Evolutionary conservation across 805 yeast species (phyloP).

Genomic region (Candida chilensis): DNA sequence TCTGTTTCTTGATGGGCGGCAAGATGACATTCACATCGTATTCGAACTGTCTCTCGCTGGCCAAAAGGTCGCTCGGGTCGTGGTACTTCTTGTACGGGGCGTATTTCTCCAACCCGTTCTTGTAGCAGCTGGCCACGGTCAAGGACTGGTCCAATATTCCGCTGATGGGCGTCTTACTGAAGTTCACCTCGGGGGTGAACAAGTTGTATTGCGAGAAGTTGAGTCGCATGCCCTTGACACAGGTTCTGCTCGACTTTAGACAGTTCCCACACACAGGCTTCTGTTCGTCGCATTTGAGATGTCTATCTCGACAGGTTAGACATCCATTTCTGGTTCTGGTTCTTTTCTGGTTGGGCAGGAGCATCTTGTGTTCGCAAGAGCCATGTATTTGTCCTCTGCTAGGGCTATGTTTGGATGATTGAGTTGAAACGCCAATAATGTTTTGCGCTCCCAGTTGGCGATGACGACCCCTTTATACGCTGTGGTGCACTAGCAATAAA

Average conservation of each 20-base stretch:
- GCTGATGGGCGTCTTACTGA: too few species aligned
- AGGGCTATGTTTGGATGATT: too few species aligned
- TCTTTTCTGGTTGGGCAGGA: too few species aligned
- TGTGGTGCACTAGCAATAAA: too few species aligned
- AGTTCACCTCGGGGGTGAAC: constrained; percentile 1
- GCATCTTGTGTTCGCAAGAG: too few species aligned
- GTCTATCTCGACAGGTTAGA: constrained; percentile 35
- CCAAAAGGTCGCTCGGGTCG: constrained; percentile 16
- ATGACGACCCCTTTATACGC: too few species aligned
- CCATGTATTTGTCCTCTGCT: too few species aligned
- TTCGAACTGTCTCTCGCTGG: constrained; percentile 19
- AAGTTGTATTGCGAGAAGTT: constrained; percentile 28
- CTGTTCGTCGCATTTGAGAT: constrained; percentile 37
- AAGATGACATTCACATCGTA: constrained; percentile 10
- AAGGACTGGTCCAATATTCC: constrained; percentile 30
- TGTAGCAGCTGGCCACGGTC: constrained; percentile 28
- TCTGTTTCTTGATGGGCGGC: constrained; percentile 4
- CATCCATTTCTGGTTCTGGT: constrained; percentile 21
- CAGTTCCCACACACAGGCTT: constrained; percentile 34
- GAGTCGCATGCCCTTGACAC: constrained; percentile 29
- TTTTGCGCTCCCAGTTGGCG: too few species aligned
- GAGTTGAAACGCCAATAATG: too few species aligned
- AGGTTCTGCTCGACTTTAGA: constrained; percentile 28
- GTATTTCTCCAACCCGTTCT: constrained; percentile 20
- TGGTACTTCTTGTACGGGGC: constrained; percentile 21